Base-by-base conservation (phyloP, 768 basidiomycete species). In the Termitomyces titanicus region DNA sequence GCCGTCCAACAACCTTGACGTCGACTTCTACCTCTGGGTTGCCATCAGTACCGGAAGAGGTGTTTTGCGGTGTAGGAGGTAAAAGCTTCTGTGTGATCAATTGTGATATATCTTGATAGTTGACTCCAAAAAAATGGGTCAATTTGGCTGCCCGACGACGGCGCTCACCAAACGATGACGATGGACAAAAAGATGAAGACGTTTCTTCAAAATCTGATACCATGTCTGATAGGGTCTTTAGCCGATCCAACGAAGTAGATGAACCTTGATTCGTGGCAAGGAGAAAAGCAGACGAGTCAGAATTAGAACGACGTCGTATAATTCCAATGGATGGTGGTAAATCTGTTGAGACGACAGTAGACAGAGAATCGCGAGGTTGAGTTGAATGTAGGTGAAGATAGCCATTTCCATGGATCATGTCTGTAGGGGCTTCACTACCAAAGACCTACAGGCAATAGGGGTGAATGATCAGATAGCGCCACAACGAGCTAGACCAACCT, bases 121-220 rank as follows among this genome's bases (percentile, higher is more conserved):
- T 72, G 31, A 83, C 81, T 13, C 82, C 82, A 64, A 84, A 84
- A 67, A 85, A 83, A 42, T 75, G 77, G 24, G 79, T 72, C 39
- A 85, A 66, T 64, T 84, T 85, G 54, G 75, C 77, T n/a, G 76
- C 76, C 29, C 80, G 76, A 8, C 74, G 65, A n/a, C 77, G 56
- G 22, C 60, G 60, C 68, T 35, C 42, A 33, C 53, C 51, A 44
- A 59, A 62, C 27, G 51, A 47, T 34, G 54, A 37, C 38, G 56
- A 22, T 11, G 44, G 53, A n/a, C 25, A 31, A 24, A 33, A n/a
- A 3, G 42, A 38, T 9, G 33, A 34, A 47, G 51, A 40, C 10
- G 24, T 38, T 27, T 56, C 54, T 35, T 42, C 38, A 18, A n/a
- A 12, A 17, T 54, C 45, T n/a, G 47, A 22, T 20, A 54, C 42